These are phyloP conservation scores for Zymoseptoria tritici DNA, from an alignment of 2,329 filamentous ascomycete species.

Conservation along the genomic window DNA sequence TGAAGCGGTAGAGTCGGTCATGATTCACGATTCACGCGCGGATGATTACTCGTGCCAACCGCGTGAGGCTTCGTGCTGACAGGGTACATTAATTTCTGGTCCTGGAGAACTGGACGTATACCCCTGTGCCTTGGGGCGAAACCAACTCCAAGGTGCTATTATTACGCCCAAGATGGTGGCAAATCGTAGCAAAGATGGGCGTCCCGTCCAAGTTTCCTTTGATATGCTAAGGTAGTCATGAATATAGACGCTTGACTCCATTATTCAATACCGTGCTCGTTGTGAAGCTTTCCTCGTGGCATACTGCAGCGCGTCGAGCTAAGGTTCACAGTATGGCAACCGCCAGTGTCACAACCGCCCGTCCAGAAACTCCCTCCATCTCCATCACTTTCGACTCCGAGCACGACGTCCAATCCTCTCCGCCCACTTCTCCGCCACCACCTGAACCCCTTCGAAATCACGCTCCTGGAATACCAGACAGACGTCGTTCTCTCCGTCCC, in stretches of 20 bases:
- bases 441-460: slow-evolving; percentile 16
- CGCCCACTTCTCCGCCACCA: slow-evolving; percentile 1
- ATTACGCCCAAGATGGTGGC: background rate
- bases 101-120: background rate
- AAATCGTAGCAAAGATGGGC: background rate
- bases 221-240: too few relatives aligned
- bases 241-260: background rate
- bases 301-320: background rate
- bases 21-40: background rate
- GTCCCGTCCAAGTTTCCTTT: too few relatives aligned
- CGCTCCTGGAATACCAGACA: slow-evolving; percentile 24
- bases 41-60: background rate
- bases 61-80: background rate
- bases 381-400: background rate
- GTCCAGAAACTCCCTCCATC: too few relatives aligned
- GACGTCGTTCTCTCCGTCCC: slow-evolving; percentile 18
- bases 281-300: background rate
- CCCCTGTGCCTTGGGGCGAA: background rate
- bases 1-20: background rate
- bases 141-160: background rate
- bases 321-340: background rate
- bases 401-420: background rate
- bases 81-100: background rate
- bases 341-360: background rate
- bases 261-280: background rate